phyloP scores from a whole-genome alignment of 78 protist genomes.

The Bodo saltans region DNA sequence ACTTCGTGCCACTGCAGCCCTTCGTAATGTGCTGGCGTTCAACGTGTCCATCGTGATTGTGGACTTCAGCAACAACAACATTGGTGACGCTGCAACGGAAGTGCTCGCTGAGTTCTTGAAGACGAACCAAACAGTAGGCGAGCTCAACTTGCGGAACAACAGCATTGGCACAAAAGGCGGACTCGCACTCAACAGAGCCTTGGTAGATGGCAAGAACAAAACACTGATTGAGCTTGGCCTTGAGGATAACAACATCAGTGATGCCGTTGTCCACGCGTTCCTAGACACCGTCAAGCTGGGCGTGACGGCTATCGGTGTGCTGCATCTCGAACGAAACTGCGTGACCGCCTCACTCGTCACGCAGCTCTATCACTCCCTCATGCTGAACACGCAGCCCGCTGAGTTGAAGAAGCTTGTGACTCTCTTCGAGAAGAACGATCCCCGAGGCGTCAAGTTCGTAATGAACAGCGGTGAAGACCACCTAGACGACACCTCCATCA shows the following conservation, averaged over 20 bases:
- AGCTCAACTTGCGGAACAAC: neutral
- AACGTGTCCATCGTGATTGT: neutral
- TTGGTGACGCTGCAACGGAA: neutral
- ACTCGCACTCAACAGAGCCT: neutral
- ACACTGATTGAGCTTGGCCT: neutral
- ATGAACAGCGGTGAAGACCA: neutral
- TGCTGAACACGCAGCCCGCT: neutral
- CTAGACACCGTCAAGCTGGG: neutral
- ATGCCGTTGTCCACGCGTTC: neutral
- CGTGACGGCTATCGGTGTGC: neutral
- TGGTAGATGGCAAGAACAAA: neutral
- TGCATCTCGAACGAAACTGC: neutral
- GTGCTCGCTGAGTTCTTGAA: too few relatives aligned
- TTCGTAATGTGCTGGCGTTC: too few relatives aligned
- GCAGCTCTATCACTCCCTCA: constrained; percentile 15
- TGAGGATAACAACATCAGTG: neutral
- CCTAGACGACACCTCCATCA: neutral
- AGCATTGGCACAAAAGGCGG: neutral
- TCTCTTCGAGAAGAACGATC: neutral
- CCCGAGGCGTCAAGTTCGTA: neutral
- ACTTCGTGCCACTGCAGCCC: too few relatives aligned
- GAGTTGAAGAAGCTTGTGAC: neutral
- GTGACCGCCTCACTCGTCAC: neutral
- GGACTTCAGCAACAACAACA: neutral
- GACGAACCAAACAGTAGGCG: constrained; percentile 9